Evolutionary conservation across 805 yeast genomes (phyloP), one percentile per base, ranked within the genome.

Genomic region (Kuraishia hungarica): DNA sequence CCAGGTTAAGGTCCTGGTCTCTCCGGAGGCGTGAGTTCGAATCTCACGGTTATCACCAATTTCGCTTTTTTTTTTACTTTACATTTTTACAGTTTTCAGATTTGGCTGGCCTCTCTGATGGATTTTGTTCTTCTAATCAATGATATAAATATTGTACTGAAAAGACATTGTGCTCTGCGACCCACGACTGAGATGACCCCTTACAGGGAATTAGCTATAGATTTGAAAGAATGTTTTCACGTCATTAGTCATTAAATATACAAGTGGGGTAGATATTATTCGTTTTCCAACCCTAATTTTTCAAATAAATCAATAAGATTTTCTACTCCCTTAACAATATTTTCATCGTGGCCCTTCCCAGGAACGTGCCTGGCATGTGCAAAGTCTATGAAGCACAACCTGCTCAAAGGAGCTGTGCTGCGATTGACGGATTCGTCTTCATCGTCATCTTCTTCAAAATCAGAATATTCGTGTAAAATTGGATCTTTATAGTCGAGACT

Each of bases 351-450:
- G 0, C 91, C 90, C 56, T 77, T 56, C 0, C 86, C 88, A 0
- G 84, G 83, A 0, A 78, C 75, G 56, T 79, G 70, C 58, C 72
- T 79, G 0, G 97, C 81, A 66, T 94, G 98, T 0, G 97, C 97
- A 73, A 94, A 91, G 68, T 94, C 99, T 6, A 94, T 90, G 52
- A 92, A 62, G 46, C 82, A 77, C 53, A 90, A 70, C 5, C 80
- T 70, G 57, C 92, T 85, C 52, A 89, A 65, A 0, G 78, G 73
- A 1, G 67, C 55, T n/a, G 24, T 54, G 2, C 47, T 51, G 4
- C 48, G 54, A 1, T 58, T 64, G 8, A 59, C 60, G 51, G 63
- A 65, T 1, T 60, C 68, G 19, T 62, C 64, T 17, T 58, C 62
- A 2, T 57, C 73, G 5, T 60, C 67, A n/a, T 62, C 69, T 8